Evolutionary conservation across 2,329 filamentous ascomycete genomes (phyloP).

Genomic region (Pestalotiopsis sp.): DNA sequence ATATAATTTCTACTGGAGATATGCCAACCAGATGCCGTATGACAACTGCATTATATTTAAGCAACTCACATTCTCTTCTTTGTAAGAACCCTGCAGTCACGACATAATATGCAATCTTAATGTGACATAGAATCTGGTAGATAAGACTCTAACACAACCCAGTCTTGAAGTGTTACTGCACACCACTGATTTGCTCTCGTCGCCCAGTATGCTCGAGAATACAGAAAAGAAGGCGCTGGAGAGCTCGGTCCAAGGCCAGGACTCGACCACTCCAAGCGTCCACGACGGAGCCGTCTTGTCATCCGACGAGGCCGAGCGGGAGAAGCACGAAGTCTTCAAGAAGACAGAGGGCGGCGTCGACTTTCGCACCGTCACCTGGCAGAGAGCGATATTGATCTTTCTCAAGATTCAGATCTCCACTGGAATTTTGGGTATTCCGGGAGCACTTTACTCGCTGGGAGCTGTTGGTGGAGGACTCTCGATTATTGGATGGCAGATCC

Average conservation of each 20-base stretch:
- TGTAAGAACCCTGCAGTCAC: not conserved
- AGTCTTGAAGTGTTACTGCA: not conserved
- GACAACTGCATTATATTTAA: not conserved
- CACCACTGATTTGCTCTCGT: not conserved
- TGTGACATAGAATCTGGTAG: not conserved
- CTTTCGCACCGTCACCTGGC: constrained; percentile 57
- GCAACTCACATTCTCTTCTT: too few species aligned
- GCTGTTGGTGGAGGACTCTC: constrained; percentile 25
- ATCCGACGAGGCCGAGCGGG: constrained; percentile 17
- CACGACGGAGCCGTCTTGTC: not conserved
- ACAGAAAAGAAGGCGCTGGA: not conserved
- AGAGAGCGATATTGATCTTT: constrained; percentile 53
- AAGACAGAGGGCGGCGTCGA: constrained; percentile 49
- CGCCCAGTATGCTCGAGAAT: not conserved
- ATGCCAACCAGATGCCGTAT: not conserved
- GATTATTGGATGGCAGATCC: constrained; percentile 25
- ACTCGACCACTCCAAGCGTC: constrained; percentile 3
- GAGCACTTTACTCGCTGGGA: constrained; percentile 27
- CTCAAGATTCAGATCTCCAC: constrained; percentile 42
- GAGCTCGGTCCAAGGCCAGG: not conserved
- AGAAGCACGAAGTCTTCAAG: constrained; percentile 50
- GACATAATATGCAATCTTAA: not conserved
- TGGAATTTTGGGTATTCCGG: constrained; percentile 27
- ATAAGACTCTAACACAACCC: not conserved
- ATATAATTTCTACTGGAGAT: not conserved